These are phyloP conservation scores for Ophiostoma pallidulum DNA, from an alignment of 2,329 filamentous ascomycete genomes.

Conservation along the genomic window DNA sequence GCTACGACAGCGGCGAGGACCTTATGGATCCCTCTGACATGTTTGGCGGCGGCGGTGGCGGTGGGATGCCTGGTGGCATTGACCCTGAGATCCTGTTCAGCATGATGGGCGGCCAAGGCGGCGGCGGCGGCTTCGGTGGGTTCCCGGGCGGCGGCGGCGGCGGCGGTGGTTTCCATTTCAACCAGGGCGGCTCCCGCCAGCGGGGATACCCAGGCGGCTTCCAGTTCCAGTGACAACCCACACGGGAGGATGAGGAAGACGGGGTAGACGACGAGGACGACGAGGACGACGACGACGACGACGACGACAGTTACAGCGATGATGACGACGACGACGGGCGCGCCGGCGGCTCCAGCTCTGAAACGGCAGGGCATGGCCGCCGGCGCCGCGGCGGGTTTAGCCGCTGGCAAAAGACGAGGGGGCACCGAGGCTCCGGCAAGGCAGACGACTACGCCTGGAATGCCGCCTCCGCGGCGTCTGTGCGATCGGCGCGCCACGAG, in stretches of 20 bases:
- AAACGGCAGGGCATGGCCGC: background rate
- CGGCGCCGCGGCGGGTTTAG: too few species aligned
- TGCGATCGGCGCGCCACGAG: conserved; percentile 26
- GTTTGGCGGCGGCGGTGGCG: conserved; percentile 61
- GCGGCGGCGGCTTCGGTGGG: conserved; percentile 39
- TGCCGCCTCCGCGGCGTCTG: conserved; percentile 22
- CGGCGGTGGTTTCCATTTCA: conserved; percentile 48
- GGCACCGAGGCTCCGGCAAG: too few species aligned
- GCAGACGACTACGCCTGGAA: conserved; percentile 25
- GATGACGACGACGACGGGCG: conserved; percentile 24
- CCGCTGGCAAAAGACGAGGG: too few species aligned
- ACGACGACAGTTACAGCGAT: conserved; percentile 10
- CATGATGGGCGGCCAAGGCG: conserved; percentile 64
- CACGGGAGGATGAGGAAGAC: conserved; percentile 24
- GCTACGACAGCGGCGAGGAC: conserved; percentile 89
- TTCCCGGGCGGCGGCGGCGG: conserved; percentile 38
- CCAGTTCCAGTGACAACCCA: conserved; percentile 41
- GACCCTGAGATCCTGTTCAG: conserved; percentile 72
- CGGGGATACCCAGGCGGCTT: conserved; percentile 25
- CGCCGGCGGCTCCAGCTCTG: background rate
- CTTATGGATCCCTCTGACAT: conserved; percentile 81
- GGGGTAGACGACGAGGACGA: conserved; percentile 26
- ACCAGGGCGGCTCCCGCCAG: conserved; percentile 28
- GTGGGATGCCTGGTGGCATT: conserved; percentile 57
- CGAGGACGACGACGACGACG: conserved; percentile 23